Evolutionary conservation across 163 green algal species (phyloP).

Genomic region (Prototheca stagnorum): DNA sequence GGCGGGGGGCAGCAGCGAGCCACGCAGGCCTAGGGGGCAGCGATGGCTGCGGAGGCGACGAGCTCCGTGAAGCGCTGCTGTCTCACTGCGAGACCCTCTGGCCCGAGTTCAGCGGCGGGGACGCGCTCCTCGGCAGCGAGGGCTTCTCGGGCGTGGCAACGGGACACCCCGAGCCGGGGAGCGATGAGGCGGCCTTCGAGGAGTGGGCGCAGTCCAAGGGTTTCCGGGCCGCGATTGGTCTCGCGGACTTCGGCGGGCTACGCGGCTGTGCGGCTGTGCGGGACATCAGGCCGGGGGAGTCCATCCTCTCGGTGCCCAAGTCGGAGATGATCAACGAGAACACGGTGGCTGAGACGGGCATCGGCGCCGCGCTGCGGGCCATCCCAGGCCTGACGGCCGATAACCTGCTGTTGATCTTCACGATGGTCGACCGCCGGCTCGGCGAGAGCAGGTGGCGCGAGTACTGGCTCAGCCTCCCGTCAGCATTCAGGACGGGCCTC

Average conservation of each 20-base stretch:
- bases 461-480: constrained; percentile 16
- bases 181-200: neutral
- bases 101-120: constrained; percentile 4
- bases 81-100: constrained; percentile 9
- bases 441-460: constrained; percentile 9
- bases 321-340: constrained; percentile 16
- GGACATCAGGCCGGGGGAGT: constrained; percentile 9
- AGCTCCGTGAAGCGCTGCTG: constrained; percentile 2
- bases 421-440: constrained; percentile 18
- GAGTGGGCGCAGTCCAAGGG: neutral
- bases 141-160: neutral
- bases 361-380: constrained; percentile 12
- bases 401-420: constrained; percentile 27
- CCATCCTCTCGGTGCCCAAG: constrained; percentile 13
- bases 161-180: neutral
- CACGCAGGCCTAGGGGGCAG: too few species aligned
- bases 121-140: neutral
- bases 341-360: constrained; percentile 14
- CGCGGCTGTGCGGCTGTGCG: constrained; percentile 12
- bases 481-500: constrained; percentile 17
- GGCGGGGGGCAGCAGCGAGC: too few species aligned
- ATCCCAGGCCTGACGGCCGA: constrained; percentile 13
- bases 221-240: constrained; percentile 3
- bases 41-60: neutral
- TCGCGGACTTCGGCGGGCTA: constrained; percentile 10